A percentile compares a stretch with the other conserved stretches of the same genome.
Conservation (phyloP, 2,329 filamentous ascomycete genomes). For the Albifimbria verrucaria region DNA sequence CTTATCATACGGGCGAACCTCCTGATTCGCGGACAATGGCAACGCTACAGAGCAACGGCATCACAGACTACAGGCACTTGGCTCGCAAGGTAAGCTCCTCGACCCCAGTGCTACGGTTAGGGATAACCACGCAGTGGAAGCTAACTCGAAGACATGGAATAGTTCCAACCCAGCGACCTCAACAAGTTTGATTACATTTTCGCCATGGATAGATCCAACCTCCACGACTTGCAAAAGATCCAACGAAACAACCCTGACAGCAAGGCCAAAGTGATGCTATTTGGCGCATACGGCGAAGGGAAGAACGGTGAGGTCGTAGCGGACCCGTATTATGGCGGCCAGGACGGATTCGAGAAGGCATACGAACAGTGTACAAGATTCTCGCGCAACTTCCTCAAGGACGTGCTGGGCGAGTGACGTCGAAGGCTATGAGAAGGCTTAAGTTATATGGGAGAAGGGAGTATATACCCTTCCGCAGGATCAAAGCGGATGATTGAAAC, state of each 20-base stretch:
- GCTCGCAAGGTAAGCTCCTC: constrained; percentile 68
- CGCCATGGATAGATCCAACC: constrained; percentile 86
- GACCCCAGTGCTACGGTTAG: not conserved
- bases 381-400: constrained; percentile 69
- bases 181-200: constrained; percentile 87
- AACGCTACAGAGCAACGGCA: constrained; percentile 70
- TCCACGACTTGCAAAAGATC: constrained; percentile 64
- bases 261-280: constrained; percentile 71
- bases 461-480: constrained; percentile 22
- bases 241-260: constrained; percentile 54
- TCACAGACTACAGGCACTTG: constrained; percentile 71
- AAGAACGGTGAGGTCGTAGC: constrained; percentile 65
- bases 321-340: constrained; percentile 92
- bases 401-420: constrained; percentile 35
- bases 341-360: constrained; percentile 77
- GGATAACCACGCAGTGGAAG: no score
- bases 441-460: constrained; percentile 3
- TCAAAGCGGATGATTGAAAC: no score
- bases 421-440: constrained; percentile 3
- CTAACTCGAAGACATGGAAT: not conserved
- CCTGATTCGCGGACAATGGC: constrained; percentile 83
- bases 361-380: constrained; percentile 81
- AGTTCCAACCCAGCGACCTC: constrained; percentile 68
- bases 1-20: constrained; percentile 74
- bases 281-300: constrained; percentile 75